Evolutionary conservation across 345 rosid species (phyloP).

Genomic region (Pistacia vera): DNA sequence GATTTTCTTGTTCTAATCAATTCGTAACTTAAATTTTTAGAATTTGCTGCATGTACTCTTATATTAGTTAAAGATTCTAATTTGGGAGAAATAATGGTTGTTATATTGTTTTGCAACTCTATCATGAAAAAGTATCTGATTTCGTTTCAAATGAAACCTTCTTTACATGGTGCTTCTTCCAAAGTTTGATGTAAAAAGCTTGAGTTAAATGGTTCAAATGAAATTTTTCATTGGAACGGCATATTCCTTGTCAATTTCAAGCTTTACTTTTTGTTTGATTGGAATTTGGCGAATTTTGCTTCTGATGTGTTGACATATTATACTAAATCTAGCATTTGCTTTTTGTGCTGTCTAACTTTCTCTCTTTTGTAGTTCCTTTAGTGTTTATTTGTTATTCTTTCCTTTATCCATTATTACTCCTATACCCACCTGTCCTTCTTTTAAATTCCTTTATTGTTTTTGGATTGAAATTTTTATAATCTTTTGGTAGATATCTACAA

Average conservation of each 20-base stretch:
- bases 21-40: not conserved
- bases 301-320: not conserved
- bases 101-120: not conserved
- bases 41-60: not conserved
- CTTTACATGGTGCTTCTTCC: not conserved
- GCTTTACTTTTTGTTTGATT: not conserved
- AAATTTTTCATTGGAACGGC: not conserved
- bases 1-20: not conserved
- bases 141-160: not conserved
- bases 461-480: not conserved
- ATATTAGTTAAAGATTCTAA: not conserved
- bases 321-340: conserved; percentile 5
- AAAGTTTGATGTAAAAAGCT: not conserved
- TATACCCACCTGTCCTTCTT: not conserved
- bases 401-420: not conserved
- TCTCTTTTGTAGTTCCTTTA: not conserved
- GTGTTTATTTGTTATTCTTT: not conserved
- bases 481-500: not conserved
- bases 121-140: not conserved
- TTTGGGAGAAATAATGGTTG: not conserved
- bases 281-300: conserved; percentile 19
- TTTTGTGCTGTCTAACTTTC: conserved; percentile 13
- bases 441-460: not conserved
- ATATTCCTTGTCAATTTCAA: not conserved
- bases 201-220: not conserved